A percentile compares a stretch with the other conserved stretches of the same genome.
Evolutionary conservation across 139 green algal genomes (phyloP).

Genomic region (Coccomyxa sp.): DNA sequence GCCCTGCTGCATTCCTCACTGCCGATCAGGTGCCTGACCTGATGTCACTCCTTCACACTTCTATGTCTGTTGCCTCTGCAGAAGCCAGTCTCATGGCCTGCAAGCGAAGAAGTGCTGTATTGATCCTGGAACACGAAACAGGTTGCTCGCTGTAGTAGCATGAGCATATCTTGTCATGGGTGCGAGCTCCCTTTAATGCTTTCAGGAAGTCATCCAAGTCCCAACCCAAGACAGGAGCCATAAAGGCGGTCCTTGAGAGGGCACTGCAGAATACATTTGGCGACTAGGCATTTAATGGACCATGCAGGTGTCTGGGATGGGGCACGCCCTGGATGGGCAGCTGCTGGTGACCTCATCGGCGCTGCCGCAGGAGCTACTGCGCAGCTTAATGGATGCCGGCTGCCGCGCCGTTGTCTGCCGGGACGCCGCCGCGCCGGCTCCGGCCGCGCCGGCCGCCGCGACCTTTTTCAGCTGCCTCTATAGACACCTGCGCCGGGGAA

Average conservation of each 20-base stretch:
- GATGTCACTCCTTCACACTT: not conserved
- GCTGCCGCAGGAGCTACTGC: not conserved
- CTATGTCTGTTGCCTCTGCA: not conserved
- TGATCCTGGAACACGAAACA: not conserved
- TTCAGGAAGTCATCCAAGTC: not conserved
- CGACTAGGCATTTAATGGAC: not conserved
- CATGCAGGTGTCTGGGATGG: conserved; percentile 4
- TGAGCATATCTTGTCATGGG: not conserved
- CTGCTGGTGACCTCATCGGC: conserved; percentile 15
- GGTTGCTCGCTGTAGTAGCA: too few species aligned
- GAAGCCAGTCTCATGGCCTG: too few species aligned
- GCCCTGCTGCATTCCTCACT: conserved; percentile 12
- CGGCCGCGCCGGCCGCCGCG: not conserved
- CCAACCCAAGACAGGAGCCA: not conserved
- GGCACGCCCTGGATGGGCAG: not conserved
- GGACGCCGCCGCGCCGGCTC: not conserved
- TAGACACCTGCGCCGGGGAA: not conserved
- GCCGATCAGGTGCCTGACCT: conserved; percentile 4
- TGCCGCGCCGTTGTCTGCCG: conserved; percentile 7
- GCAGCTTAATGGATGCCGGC: not conserved
- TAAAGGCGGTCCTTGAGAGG: too few species aligned
- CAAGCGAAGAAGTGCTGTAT: not conserved
- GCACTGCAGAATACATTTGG: not conserved
- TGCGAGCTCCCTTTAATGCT: not conserved
- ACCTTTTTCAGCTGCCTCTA: conserved; percentile 3